Conservation (phyloP, 768 basidiomycete genomes). For the Leccinum subtestaceum region DNA sequence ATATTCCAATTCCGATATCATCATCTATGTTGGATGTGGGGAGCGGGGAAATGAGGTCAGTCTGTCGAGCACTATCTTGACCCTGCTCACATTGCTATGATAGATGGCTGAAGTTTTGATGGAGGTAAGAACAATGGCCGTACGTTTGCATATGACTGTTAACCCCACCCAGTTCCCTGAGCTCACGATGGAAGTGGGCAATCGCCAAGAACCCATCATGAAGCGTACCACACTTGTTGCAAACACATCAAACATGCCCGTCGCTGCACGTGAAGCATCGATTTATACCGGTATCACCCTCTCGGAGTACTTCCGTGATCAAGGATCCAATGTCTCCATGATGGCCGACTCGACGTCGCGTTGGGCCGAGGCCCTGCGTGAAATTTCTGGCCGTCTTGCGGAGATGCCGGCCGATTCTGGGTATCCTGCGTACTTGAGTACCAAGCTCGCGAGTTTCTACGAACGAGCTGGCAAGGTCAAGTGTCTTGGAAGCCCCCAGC, state of each 20-base stretch:
- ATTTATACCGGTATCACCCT: slow-evolving; percentile 99
- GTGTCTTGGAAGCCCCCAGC: slow-evolving; percentile 83
- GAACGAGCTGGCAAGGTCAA: slow-evolving; percentile 97
- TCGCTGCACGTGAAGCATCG: slow-evolving; percentile 97
- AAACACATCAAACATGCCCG: slow-evolving; percentile 99
- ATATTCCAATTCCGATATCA: slow-evolving; percentile 98
- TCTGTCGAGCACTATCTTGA: slow-evolving; percentile 36
- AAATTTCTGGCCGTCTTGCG: slow-evolving; percentile 97
- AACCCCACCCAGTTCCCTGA: slow-evolving; percentile 63
- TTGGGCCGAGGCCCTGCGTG: slow-evolving; percentile 98
- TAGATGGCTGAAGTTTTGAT: slow-evolving; percentile 98
- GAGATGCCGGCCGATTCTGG: slow-evolving; percentile 99
- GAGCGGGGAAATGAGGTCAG: slow-evolving; percentile 95
- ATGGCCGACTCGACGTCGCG: slow-evolving; percentile 99
- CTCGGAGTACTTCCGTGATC: slow-evolving; percentile 99
- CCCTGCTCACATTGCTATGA: slow-evolving; percentile 8
- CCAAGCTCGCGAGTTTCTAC: slow-evolving; percentile 97
- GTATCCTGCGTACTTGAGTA: slow-evolving; percentile 94
- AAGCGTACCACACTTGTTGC: slow-evolving; percentile 98
- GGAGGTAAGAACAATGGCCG: slow-evolving; percentile 55
- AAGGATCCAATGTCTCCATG: slow-evolving; percentile 96
- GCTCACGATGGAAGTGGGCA: slow-evolving; percentile 86
- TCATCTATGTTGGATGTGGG: slow-evolving; percentile 98
- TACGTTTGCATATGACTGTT: slow-evolving; percentile 10
- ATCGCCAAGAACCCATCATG: slow-evolving; percentile 99